Conservation (phyloP, 176 grass and related monocot species). For the Pontederia paniculata region DNA sequence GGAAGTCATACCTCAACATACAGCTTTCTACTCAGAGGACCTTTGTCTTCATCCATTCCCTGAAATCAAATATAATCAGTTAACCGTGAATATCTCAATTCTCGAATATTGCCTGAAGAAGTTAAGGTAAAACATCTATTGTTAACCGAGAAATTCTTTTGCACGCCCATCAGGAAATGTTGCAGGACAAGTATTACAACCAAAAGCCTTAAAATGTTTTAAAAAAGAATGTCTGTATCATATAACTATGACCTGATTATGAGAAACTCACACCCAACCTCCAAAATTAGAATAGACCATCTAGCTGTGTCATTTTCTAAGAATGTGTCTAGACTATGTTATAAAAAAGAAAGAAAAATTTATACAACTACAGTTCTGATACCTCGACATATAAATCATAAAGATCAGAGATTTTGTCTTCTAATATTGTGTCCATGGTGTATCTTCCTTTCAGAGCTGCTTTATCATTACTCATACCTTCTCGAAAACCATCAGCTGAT, state of each 20-base stretch:
- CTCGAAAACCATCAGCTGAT: constrained; percentile 79
- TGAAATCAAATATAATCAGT: constrained; percentile 17
- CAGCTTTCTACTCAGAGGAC: constrained; percentile 91
- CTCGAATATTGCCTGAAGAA: no score
- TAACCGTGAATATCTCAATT: not conserved
- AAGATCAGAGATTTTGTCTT: constrained; percentile 94
- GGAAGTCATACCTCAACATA: constrained; percentile 64
- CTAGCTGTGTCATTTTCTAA: no score
- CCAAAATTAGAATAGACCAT: no score
- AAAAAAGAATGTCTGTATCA: no score
- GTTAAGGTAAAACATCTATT: no score
- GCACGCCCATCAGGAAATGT: no score
- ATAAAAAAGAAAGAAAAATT: not conserved
- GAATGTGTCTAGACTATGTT: not conserved
- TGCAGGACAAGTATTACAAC: no score
- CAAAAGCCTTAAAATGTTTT: no score
- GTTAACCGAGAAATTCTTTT: no score
- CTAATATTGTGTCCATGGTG: constrained; percentile 58
- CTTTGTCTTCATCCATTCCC: constrained; percentile 99
- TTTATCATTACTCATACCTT: constrained; percentile 38
- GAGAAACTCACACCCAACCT: no score
- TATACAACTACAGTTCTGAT: constrained; percentile 1
- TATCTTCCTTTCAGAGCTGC: constrained; percentile 59
- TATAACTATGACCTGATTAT: no score
- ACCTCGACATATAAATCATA: constrained; percentile 99